Evolutionary conservation across 164 flowering plant genomes (phyloP).

Genomic region (Aristolochia contorta): DNA sequence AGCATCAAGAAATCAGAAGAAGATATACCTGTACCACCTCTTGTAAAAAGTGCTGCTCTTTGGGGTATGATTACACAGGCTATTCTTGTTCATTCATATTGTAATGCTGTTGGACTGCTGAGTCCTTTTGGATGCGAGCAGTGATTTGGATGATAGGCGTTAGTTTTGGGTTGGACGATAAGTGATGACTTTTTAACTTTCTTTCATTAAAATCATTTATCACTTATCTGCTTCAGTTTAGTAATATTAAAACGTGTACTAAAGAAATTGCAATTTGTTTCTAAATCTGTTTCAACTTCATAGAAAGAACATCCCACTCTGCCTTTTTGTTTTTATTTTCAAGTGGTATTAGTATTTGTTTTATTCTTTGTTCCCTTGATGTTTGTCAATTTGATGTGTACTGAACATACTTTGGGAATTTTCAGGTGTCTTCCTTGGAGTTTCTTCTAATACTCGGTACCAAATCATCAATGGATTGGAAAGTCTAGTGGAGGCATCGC

Average conservation of each 20-base stretch:
- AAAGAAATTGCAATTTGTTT: too few relatives aligned
- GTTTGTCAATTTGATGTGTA: too few relatives aligned
- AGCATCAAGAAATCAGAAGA: slow-evolving; percentile 73
- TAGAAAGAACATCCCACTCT: too few relatives aligned
- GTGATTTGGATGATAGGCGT: slow-evolving; percentile 49
- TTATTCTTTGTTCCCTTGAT: background rate
- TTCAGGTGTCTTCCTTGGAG: slow-evolving; percentile 83
- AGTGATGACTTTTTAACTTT: too few relatives aligned
- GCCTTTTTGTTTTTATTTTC: background rate
- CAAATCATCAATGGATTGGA: slow-evolving; percentile 86
- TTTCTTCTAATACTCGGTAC: slow-evolving; percentile 89
- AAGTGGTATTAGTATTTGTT: background rate
- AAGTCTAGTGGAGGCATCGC: slow-evolving; percentile 72
- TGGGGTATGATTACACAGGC: slow-evolving; percentile 55
- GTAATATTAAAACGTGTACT: too few relatives aligned
- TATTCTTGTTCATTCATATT: background rate
- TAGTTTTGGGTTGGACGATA: too few relatives aligned
- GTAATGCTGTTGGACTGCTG: too few relatives aligned
- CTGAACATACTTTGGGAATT: too few relatives aligned
- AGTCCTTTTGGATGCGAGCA: too few relatives aligned
- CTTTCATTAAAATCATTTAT: too few relatives aligned
- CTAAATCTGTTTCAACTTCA: too few relatives aligned
- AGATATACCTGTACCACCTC: slow-evolving; percentile 92
- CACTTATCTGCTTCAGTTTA: too few relatives aligned
- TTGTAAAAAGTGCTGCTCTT: slow-evolving; percentile 84